A percentile compares a stretch with the other conserved stretches of the same genome.
These are phyloP conservation scores for Achlya hypogyna DNA, from an alignment of 352 stramenopile genomes.

Conservation along the genomic window DNA sequence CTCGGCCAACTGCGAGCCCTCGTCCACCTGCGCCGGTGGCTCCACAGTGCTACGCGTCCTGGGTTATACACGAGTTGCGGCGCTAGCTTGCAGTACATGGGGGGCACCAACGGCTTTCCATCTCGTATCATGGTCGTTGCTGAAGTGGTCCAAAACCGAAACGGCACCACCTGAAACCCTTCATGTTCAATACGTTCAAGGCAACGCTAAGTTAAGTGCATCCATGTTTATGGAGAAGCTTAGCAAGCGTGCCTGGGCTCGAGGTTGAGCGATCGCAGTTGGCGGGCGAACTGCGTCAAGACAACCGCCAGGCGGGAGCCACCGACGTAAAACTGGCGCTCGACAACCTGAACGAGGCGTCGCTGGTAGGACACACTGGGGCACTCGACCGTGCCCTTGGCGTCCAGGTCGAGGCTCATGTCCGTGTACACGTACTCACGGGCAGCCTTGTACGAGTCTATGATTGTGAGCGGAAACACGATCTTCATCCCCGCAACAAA, in stretches of 20 bases:
- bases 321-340: slow-evolving; percentile 39
- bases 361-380: slow-evolving; percentile 31
- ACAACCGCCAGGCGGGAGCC: slow-evolving; percentile 46
- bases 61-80: neutral
- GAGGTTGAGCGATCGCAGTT: neutral
- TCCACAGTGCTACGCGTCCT: neutral
- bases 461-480: slow-evolving; percentile 26
- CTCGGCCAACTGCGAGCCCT: slow-evolving; percentile 73
- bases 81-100: slow-evolving; percentile 3
- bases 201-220: neutral
- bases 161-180: no score
- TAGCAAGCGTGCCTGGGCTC: neutral
- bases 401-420: slow-evolving; percentile 28
- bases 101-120: slow-evolving; percentile 1
- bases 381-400: slow-evolving; percentile 29
- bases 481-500: slow-evolving; percentile 29
- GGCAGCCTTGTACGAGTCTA: slow-evolving; percentile 41
- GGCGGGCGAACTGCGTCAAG: neutral
- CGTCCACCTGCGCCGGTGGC: slow-evolving; percentile 23
- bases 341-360: slow-evolving; percentile 29
- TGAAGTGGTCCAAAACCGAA: neutral
- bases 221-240: neutral
- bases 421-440: slow-evolving; percentile 30
- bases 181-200: neutral
- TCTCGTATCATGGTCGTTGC: slow-evolving; percentile 3